Base-by-base conservation (phyloP, 345 rosid genomes). In the Diplotaxis tenuifolia region DNA sequence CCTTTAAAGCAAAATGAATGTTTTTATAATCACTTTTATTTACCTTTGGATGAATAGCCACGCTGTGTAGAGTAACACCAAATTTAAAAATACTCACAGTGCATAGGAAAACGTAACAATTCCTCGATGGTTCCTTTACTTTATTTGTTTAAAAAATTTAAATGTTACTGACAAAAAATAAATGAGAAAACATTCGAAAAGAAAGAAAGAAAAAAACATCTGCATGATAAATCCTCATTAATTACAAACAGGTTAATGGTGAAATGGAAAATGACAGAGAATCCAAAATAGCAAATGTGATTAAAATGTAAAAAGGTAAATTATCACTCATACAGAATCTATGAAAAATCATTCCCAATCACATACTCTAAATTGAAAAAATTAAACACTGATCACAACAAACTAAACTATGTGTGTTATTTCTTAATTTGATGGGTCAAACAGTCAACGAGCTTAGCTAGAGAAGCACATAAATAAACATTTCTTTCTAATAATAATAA, bases 401-500 rank as follows among this genome's bases (percentile, higher is more conserved):
- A n/a, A n/a, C 23, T n/a, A 38, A 68, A 75, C 54, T 1, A 7
- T 19, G 15, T 5, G 32, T 56, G 25, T 5, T 12, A 1, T 6
- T 56, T n/a, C 6, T 12, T 20, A 1, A 27, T 50, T 14, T 49
- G 9, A 71, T 71, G 76, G 76, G 76, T 66, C 64, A 77, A 67
- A 56, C 63, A 71, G 72, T 77, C 76, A 76, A 76, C 7, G 63
- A 65, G 63, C 34, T 56, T 57, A 45, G 50, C 18, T 45, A 45
- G 50, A 45, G 50, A 10, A 32, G 9, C 38, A 45, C 21, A 56
- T 64, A 36, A 57, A 65, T 10, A 70, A 70, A 63, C 47, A 71
- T 25, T 63, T 38, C 9, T 68, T 34, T 61, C 4, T 34, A 36
- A 58, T 9, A 32, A 50, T 0, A 45, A n/a, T 23, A 25, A 25